Evolutionary conservation across 805 yeast genomes (phyloP), one percentile per base, ranked within the genome.

Genomic region (Candida ovalis): DNA sequence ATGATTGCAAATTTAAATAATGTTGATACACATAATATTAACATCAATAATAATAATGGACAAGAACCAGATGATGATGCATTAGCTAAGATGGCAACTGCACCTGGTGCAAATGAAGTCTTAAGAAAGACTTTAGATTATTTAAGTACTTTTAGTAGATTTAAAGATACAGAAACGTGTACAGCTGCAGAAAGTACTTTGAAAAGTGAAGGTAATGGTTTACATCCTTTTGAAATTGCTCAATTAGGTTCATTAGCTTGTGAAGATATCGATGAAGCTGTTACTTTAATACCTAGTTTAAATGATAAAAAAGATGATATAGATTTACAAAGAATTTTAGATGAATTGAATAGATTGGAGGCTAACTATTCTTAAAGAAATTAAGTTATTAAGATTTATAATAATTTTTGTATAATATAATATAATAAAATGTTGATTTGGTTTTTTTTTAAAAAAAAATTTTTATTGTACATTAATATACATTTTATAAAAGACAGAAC

Each of bases 221-320:
- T 94, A 59, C 99, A 94, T 72, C 98, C 99, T 1, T 94, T 94
- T 66, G 99, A 94, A 70, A 74, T 88, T 46, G 96, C 98, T 1
- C 98, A 94, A 68, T 72, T 86, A 51, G 82, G 78, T 24, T 88
- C 96, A 3, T 75, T 92, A 52, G 86, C 94, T 27, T 91, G 97
- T 69, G 99, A 92, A 62, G 97, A 92, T 53, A 90, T 96, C 5
- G 99, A 80, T 62, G 99, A 94, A 72, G 98, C 98, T 33, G 88
- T 88, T 69, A 88, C 97, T 17, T 75, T 94, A 60, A 84, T 94
- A 49, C 97, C 99, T 42, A 86, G 96, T 67, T 75, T 94, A 62
- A 77, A 80, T 22, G 81, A 77, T 51, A 91, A 91, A 67, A 89
- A 87, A 45, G 79, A 86, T 9, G 96, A 90, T 55, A 86, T 87